A percentile compares a stretch with the other conserved stretches of the same genome.
Conservation (phyloP, 2,329 filamentous ascomycete genomes). For the Colletotrichum phormii region DNA sequence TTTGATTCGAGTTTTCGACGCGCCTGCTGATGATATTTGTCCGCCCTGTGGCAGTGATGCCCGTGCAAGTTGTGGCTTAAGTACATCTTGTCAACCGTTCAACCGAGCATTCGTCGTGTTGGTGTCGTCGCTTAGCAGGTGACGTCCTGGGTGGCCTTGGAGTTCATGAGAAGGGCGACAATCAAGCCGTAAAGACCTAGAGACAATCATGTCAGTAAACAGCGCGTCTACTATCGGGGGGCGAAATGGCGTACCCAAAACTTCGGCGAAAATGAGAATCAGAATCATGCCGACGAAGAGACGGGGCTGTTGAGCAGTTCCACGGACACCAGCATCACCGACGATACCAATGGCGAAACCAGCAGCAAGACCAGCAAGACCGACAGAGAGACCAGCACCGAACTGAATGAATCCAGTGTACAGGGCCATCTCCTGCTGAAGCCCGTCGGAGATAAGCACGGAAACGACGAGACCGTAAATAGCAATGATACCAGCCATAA, state of each 20-base stretch:
- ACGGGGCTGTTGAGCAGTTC: slow-evolving; percentile 85
- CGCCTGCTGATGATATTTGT: slow-evolving; percentile 38
- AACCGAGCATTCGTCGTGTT: slow-evolving; percentile 39
- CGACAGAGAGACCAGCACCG: slow-evolving; percentile 84
- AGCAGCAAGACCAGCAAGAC: slow-evolving; percentile 84
- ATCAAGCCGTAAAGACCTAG: slow-evolving; percentile 98
- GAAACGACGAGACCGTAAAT: slow-evolving; percentile 95
- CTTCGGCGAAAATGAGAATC: slow-evolving; percentile 99
- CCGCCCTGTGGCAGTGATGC: slow-evolving; percentile 39
- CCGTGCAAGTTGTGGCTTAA: slow-evolving; percentile 41
- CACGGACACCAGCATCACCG: slow-evolving; percentile 88
- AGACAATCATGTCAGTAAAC: slow-evolving; percentile 40
- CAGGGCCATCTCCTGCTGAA: slow-evolving; percentile 78
- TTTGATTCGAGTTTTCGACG: slow-evolving; percentile 39
- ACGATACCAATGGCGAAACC: slow-evolving; percentile 91
- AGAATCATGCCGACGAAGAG: slow-evolving; percentile 98
- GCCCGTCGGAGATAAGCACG: slow-evolving; percentile 84
- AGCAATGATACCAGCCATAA: slow-evolving; percentile 99
- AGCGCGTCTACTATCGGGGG: not conserved
- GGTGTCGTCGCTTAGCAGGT: slow-evolving; percentile 62
- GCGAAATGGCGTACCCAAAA: slow-evolving; percentile 76
- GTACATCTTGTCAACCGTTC: slow-evolving; percentile 52
- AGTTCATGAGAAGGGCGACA: slow-evolving; percentile 99
- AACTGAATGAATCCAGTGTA: slow-evolving; percentile 90
- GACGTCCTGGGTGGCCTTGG: slow-evolving; percentile 78